phyloP scores from a whole-genome alignment of 2,329 filamentous ascomycete species.

The Ampelomyces quisqualis region DNA sequence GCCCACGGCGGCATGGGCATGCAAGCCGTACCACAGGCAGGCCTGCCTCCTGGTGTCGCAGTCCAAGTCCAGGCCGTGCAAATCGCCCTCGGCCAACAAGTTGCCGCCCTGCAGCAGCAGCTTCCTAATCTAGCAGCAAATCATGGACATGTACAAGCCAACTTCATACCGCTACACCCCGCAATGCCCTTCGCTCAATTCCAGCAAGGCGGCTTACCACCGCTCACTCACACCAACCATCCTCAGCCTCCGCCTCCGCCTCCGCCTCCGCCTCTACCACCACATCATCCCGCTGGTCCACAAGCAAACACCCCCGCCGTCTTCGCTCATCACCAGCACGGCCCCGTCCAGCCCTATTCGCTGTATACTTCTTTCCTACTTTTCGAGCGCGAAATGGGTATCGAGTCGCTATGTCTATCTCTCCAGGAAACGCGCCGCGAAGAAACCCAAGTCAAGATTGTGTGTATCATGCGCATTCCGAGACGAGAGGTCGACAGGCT shows the following conservation, averaged over 20 bases:
- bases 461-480: slow-evolving; percentile 40
- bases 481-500: slow-evolving; percentile 50
- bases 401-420: slow-evolving; percentile 38
- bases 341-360: slow-evolving; percentile 6
- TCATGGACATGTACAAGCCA: slow-evolving; percentile 8
- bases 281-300: slow-evolving; percentile 7
- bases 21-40: slow-evolving; percentile 6
- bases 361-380: slow-evolving; percentile 37
- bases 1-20: slow-evolving; percentile 9
- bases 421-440: slow-evolving; percentile 32
- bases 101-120: slow-evolving; percentile 31
- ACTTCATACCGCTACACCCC: slow-evolving; percentile 22
- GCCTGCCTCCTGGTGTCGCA: slow-evolving; percentile 15
- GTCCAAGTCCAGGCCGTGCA: slow-evolving; percentile 30
- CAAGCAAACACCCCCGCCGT: background rate
- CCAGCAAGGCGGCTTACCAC: slow-evolving; percentile 9
- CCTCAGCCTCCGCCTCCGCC: slow-evolving; percentile 4
- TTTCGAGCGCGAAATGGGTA: slow-evolving; percentile 40
- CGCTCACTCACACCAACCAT: slow-evolving; percentile 1
- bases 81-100: slow-evolving; percentile 29
- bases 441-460: slow-evolving; percentile 36
- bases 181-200: slow-evolving; percentile 27
- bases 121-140: no score
- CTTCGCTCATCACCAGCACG: slow-evolving; percentile 2
- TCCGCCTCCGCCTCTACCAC: slow-evolving; percentile 2